Conservation (phyloP, 345 rosid species). For the Pugionium cornutum region DNA sequence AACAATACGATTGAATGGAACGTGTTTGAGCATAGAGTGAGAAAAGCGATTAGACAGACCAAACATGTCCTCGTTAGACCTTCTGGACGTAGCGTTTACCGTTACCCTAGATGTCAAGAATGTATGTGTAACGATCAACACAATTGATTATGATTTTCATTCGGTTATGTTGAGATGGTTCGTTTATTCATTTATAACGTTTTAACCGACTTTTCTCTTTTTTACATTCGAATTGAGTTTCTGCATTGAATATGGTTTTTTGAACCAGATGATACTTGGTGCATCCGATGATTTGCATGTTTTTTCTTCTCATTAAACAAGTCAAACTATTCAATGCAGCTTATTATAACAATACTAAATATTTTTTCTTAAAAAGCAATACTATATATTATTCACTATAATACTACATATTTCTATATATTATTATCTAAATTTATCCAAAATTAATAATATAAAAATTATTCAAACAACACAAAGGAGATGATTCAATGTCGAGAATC, state of each 20-base stretch:
- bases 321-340: neutral
- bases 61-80: conserved; percentile 80
- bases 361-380: too few relatives aligned
- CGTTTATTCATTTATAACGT: neutral
- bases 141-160: neutral
- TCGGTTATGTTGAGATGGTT: conserved; percentile 1
- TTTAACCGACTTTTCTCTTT: neutral
- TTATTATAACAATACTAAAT: neutral
- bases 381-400: too few relatives aligned
- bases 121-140: conserved; percentile 64
- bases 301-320: neutral
- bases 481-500: too few relatives aligned
- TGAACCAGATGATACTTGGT: too few relatives aligned
- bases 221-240: conserved; percentile 20
- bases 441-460: too few relatives aligned
- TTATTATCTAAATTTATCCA: too few relatives aligned
- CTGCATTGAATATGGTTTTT: conserved; percentile 1
- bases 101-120: conserved; percentile 79
- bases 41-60: conserved; percentile 86
- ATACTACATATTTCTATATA: too few relatives aligned
- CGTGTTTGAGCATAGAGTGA: conserved; percentile 77
- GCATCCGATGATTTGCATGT: neutral
- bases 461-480: too few relatives aligned
- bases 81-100: conserved; percentile 69
- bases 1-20: conserved; percentile 80